phyloP scores from a whole-genome alignment of 1,284 basidiomycete species.

The Irpex lacteus region DNA sequence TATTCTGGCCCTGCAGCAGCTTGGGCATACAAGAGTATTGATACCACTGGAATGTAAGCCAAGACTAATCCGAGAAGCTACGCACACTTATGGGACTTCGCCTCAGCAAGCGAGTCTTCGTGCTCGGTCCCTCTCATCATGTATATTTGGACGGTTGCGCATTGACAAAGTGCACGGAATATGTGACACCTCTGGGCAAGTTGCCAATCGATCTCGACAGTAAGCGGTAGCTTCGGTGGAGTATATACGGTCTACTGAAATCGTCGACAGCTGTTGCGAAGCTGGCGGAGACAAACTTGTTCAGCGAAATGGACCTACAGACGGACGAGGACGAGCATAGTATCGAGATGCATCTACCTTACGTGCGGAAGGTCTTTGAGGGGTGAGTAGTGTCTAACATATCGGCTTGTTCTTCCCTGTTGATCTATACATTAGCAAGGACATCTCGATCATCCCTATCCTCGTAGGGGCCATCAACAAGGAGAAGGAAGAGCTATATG shows the following conservation, averaged over 20 bases:
- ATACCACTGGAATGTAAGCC: slow-evolving; percentile 75
- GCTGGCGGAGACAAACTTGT: slow-evolving; percentile 67
- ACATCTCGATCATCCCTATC: slow-evolving; percentile 87
- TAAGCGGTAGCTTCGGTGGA: slow-evolving; percentile 37
- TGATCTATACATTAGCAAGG: slow-evolving; percentile 41
- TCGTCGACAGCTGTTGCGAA: slow-evolving; percentile 59
- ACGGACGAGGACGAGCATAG: slow-evolving; percentile 96
- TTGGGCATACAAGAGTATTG: slow-evolving; percentile 93
- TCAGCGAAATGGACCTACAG: slow-evolving; percentile 62
- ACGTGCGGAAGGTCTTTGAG: slow-evolving; percentile 85
- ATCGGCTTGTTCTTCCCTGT: not conserved
- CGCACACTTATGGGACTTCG: slow-evolving; percentile 11
- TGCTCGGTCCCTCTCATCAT: slow-evolving; percentile 96
- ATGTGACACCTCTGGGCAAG: slow-evolving; percentile 86
- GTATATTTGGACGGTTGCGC: slow-evolving; percentile 87
- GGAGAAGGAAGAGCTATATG: slow-evolving; percentile 60
- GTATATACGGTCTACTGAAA: not conserved
- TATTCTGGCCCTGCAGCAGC: slow-evolving; percentile 95
- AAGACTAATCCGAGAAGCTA: not conserved
- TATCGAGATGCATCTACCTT: slow-evolving; percentile 97
- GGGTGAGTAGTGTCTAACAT: slow-evolving; percentile 45
- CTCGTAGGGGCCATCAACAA: slow-evolving; percentile 83
- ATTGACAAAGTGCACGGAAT: slow-evolving; percentile 71
- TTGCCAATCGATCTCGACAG: slow-evolving; percentile 78
- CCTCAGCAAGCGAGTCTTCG: slow-evolving; percentile 83